These are phyloP conservation scores for Hirschioporus abietinus DNA, from an alignment of 768 basidiomycete genomes.

Conservation along the genomic window DNA sequence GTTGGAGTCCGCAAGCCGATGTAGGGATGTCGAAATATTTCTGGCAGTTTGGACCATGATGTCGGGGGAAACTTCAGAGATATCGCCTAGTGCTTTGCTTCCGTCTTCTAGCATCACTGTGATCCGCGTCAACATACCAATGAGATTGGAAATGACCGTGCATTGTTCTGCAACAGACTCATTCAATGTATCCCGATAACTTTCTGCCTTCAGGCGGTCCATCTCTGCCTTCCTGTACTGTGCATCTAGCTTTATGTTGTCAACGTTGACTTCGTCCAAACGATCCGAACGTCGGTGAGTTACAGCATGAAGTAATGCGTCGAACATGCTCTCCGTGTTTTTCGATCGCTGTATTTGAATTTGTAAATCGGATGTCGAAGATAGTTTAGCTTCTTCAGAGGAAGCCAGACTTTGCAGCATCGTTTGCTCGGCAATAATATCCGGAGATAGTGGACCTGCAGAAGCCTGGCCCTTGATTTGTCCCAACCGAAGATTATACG, in stretches of 20 bases:
- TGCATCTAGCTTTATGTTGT: constrained; percentile 69
- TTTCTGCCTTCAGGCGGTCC: constrained; percentile 61
- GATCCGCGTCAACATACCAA: constrained; percentile 77
- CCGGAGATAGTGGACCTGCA: constrained; percentile 38
- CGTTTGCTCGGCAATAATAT: constrained; percentile 68
- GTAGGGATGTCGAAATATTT: constrained; percentile 47
- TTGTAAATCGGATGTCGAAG: constrained; percentile 52
- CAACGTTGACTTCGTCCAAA: constrained; percentile 63
- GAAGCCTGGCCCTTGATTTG: constrained; percentile 44
- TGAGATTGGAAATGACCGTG: constrained; percentile 59
- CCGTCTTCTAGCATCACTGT: constrained; percentile 66
- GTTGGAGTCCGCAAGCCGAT: constrained; percentile 56
- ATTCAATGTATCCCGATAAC: constrained; percentile 57
- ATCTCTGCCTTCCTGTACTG: constrained; percentile 62
- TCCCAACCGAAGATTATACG: constrained; percentile 56
- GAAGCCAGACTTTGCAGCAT: constrained; percentile 60
- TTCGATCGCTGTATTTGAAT: constrained; percentile 58
- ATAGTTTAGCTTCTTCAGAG: constrained; percentile 66
- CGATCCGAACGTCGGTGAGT: constrained; percentile 76
- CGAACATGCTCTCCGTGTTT: constrained; percentile 78
- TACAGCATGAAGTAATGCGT: constrained; percentile 79
- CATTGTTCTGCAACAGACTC: constrained; percentile 62
- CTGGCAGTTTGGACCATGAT: constrained; percentile 34
- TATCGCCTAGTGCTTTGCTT: constrained; percentile 37
- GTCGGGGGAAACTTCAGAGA: constrained; percentile 31